These are phyloP conservation scores for Corynespora cassiicola DNA, from an alignment of 2,329 filamentous ascomycete genomes.

Conservation along the genomic window DNA sequence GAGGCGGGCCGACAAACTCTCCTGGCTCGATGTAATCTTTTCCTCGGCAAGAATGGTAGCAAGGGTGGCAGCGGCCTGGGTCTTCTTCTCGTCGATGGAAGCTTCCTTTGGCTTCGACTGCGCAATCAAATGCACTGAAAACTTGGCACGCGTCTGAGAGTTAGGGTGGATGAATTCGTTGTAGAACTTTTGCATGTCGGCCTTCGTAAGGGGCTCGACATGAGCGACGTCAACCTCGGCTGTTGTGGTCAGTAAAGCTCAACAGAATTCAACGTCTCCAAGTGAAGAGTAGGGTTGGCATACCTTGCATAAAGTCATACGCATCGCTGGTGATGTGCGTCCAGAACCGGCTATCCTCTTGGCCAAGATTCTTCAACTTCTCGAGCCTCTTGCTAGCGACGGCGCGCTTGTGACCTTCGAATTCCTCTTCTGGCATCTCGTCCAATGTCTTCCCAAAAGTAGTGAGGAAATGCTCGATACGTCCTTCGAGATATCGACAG, in stretches of 20 bases:
- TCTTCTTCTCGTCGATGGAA: slow-evolving; percentile 51
- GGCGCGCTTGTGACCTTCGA: slow-evolving; percentile 89
- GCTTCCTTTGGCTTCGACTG: slow-evolving; percentile 60
- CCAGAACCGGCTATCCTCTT: slow-evolving; percentile 86
- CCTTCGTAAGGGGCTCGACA: slow-evolving; percentile 77
- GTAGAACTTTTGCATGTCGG: slow-evolving; percentile 82
- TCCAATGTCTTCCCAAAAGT: slow-evolving; percentile 70
- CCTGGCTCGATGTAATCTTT: slow-evolving; percentile 51
- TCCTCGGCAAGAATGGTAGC: slow-evolving; percentile 56
- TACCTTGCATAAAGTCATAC: slow-evolving; percentile 88
- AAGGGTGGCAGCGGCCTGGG: slow-evolving; percentile 41
- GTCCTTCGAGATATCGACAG: slow-evolving; percentile 80
- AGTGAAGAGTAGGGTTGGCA: slow-evolving; percentile 30
- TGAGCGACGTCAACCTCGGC: slow-evolving; percentile 77
- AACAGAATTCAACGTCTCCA: slow-evolving; percentile 2
- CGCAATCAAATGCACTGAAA: slow-evolving; percentile 83
- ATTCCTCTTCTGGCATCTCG: slow-evolving; percentile 81
- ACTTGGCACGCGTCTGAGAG: slow-evolving; percentile 78
- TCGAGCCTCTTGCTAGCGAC: slow-evolving; percentile 86
- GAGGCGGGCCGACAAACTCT: slow-evolving; percentile 52
- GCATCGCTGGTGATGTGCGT: slow-evolving; percentile 82
- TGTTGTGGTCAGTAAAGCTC: slow-evolving; percentile 47
- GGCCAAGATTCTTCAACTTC: slow-evolving; percentile 88
- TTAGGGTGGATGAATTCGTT: slow-evolving; percentile 74
- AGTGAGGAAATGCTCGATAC: slow-evolving; percentile 84